Evolutionary conservation across 2,329 filamentous ascomycete species (phyloP), one percentile per base, ranked within the genome.

Genomic region (Cryphonectria radicalis): DNA sequence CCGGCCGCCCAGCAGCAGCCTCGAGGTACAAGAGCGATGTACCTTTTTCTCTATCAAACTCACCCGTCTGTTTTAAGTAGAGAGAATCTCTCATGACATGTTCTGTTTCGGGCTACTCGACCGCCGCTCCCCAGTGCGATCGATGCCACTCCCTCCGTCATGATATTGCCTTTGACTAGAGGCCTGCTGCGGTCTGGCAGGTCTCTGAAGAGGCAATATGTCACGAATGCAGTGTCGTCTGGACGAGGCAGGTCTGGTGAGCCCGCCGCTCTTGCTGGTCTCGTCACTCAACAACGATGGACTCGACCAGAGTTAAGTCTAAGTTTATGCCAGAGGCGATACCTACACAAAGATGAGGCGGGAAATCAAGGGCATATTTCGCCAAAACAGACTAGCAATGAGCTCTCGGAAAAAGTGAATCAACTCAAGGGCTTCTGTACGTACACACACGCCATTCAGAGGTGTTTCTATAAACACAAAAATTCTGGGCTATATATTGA

Each of bases 391-490:
- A 17, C 10, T 53, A 4, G n/a, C 46, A 50, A n/a, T 22, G 3
- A 42, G 62, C n/a, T 64, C 55, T 65, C 35, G 53, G 19, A 37
- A 68, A 19, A 76, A 78, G 57, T 77, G 85, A 32, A 59, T 35
- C 17, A 19, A 19, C 25, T 64, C 10, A 64, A 64, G 25, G 14
- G 25, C 13, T 64, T 43, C 37, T 64, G 62, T 64, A 43, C n/a
- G 62, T 64, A 32, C 55, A 35, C 25, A 17, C 25, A 17, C 8
- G 10, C 55, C 4, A 2, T 19, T 74, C 77, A 83, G 35, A 78
- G 80, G 4, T 86, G 83, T 50, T 50, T n/a, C 73, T 86, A 85
- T 74, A 80, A 82, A 14, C 5, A 57, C 7, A 25, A 25, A 35
- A 3, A 32, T 32, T 40, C 57, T 7, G 3, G 60, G 19, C 11